Percentiles rank a stretch among this genome's conserved stretches.
Evolutionary conservation across 2,329 filamentous ascomycete genomes (phyloP).

Genomic region (Colletotrichum sp.): DNA sequence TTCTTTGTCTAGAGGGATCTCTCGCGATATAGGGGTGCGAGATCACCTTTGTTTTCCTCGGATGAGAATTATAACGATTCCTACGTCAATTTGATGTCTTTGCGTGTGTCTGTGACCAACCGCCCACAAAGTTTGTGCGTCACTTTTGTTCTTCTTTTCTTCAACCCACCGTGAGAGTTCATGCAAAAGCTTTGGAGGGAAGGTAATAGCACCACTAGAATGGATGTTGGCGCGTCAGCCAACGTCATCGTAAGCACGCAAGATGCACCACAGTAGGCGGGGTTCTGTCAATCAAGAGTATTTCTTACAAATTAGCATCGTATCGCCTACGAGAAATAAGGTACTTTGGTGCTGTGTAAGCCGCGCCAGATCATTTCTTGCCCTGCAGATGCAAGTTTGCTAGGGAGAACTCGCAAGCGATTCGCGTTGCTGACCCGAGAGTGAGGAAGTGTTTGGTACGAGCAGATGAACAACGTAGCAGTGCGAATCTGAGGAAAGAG

Average conservation of each 20-base stretch:
- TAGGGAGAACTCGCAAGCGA: not conserved
- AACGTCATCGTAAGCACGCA: not conserved
- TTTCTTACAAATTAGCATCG: not conserved
- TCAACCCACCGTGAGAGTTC: not conserved
- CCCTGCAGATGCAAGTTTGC: not conserved
- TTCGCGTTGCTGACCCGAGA: not conserved
- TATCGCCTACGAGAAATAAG: not conserved
- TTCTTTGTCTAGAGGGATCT: not conserved
- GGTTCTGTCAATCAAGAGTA: not conserved
- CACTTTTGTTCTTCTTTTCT: too few relatives aligned
- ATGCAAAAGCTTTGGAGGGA: not conserved
- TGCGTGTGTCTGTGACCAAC: not conserved
- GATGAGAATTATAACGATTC: conserved; percentile 1
- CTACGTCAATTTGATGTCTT: not conserved
- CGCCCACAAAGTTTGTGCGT: too few relatives aligned
- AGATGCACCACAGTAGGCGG: not conserved
- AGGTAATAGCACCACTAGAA: rapidly evolving
- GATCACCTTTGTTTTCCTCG: not conserved
- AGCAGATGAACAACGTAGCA: not conserved
- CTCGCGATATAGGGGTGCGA: not conserved
- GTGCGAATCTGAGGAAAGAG: not conserved
- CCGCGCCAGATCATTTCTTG: not conserved
- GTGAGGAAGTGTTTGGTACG: not conserved
- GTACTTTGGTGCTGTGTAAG: not conserved
- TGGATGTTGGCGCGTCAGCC: not conserved